Percentiles rank a stretch among this genome's conserved stretches.
These are phyloP conservation scores for Erigeron canadensis DNA, from an alignment of 129 eudicot genomes.

Conservation along the genomic window DNA sequence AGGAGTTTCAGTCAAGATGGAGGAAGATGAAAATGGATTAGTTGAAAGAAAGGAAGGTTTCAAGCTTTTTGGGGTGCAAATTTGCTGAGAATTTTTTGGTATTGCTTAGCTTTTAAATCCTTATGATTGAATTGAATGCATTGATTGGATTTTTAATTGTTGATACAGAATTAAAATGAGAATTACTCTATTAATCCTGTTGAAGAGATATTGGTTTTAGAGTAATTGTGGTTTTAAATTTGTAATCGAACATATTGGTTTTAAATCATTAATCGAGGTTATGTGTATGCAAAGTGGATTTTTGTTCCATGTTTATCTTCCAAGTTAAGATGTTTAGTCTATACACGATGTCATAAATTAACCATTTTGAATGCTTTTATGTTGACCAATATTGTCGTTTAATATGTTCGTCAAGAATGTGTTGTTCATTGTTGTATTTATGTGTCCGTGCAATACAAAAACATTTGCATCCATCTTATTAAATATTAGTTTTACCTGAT, in stretches of 20 bases:
- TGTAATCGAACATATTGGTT: too few species aligned
- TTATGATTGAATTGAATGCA: background rate
- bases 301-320: too few species aligned
- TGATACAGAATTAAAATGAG: background rate
- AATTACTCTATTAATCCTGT: background rate
- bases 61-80: conserved; percentile 16
- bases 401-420: background rate
- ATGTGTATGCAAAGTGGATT: too few species aligned
- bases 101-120: background rate
- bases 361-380: background rate
- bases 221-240: too few species aligned
- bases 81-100: background rate
- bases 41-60: background rate
- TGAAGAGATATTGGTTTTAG: too few species aligned
- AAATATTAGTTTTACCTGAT: too few species aligned
- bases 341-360: too few species aligned
- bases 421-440: background rate
- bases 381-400: background rate
- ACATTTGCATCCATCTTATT: too few species aligned
- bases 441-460: background rate
- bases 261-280: too few species aligned
- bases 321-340: too few species aligned
- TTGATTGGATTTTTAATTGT: background rate
- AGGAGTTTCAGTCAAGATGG: background rate
- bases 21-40: background rate